These are phyloP conservation scores for Cutaneotrichosporon arboriforme DNA, from an alignment of 1,284 basidiomycete genomes.

Conservation along the genomic window DNA sequence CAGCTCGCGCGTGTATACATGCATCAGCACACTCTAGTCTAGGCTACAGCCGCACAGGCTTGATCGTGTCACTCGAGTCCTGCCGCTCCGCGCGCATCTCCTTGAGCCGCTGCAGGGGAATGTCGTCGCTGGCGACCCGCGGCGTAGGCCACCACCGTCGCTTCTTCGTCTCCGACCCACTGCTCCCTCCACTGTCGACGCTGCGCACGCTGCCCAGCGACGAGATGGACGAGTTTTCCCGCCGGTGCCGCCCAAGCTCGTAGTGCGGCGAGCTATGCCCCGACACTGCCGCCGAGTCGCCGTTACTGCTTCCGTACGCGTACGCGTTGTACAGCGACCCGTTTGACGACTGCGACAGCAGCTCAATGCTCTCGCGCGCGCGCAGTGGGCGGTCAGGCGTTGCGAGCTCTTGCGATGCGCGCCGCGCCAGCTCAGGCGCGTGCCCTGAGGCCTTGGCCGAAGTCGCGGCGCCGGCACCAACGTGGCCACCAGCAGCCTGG, in stretches of 20 bases:
- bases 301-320: background rate
- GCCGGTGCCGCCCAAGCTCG: slow-evolving; percentile 18
- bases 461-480: background rate
- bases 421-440: background rate
- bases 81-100: slow-evolving; percentile 3
- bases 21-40: too few relatives aligned
- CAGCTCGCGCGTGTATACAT: too few relatives aligned
- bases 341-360: background rate
- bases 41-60: background rate
- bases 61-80: slow-evolving; percentile 8
- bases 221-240: slow-evolving; percentile 9
- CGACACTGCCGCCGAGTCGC: background rate
- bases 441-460: background rate
- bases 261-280: slow-evolving; percentile 7
- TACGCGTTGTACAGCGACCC: background rate
- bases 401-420: slow-evolving; percentile 1
- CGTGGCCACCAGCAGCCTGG: too few relatives aligned
- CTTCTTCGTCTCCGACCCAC: background rate
- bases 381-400: background rate
- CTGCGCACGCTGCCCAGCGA: slow-evolving; percentile 1
- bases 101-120: background rate
- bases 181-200: background rate
- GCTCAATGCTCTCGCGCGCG: slow-evolving; percentile 3
- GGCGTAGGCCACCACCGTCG: background rate
- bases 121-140: slow-evolving; percentile 2